These are phyloP conservation scores for Aegilops speltoides DNA, from an alignment of 176 grass and related monocot species.

Conservation along the genomic window DNA sequence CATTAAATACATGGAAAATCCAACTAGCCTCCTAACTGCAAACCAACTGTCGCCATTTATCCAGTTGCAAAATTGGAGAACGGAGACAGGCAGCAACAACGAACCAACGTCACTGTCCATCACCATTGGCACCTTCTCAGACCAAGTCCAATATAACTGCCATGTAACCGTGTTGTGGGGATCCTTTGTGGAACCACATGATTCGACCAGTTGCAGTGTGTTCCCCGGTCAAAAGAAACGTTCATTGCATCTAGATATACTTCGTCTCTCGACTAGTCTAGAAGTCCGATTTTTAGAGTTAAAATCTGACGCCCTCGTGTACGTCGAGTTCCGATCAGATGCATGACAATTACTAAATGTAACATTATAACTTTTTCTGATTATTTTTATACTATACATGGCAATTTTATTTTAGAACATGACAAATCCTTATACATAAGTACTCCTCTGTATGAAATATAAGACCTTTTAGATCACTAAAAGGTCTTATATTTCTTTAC, in stretches of 20 bases:
- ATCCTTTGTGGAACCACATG: conserved; percentile 6
- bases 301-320: no score
- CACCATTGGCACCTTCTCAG: neutral
- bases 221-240: neutral
- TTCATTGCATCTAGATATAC: neutral
- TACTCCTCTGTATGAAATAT: no score
- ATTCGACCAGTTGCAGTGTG: neutral
- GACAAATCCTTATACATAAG: no score
- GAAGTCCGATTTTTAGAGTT: no score
- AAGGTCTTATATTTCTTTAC: no score
- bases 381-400: no score
- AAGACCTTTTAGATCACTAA: no score
- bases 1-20: neutral
- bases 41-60: conserved; percentile 36
- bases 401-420: no score
- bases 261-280: neutral
- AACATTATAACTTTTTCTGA: no score
- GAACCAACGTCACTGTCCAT: conserved; percentile 14
- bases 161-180: conserved; percentile 11
- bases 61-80: neutral
- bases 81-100: conserved; percentile 5
- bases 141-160: conserved; percentile 53
- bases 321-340: no score
- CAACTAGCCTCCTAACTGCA: conserved; percentile 18
- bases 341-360: no score